Evolutionary conservation across 306 rosid genomes (phyloP), one percentile per base, ranked within the genome.

Genomic region (Carpinus viminea): DNA sequence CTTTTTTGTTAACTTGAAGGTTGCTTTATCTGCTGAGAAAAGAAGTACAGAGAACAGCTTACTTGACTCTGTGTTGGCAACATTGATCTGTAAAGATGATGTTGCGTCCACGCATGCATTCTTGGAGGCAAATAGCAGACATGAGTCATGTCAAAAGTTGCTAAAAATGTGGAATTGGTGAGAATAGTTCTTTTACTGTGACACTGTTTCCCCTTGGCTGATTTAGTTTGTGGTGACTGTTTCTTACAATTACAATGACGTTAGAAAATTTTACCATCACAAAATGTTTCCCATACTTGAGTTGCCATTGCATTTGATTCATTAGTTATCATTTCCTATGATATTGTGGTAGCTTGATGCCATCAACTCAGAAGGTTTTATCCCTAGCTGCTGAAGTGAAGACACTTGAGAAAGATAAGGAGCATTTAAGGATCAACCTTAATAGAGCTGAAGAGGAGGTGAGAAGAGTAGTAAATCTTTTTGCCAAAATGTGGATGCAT

Each of bases 401-500:
- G 84, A 75, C 86, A 17, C 93, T 90, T 59, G 89, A 89, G 86
- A 91, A 88, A 51, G 98, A 89, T 74, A 93, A 91, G 85, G 96
- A 96, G 73, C 90, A 90, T 74, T 83, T 93, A 56, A 88, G 82
- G 84, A 83, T 79, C 68, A 96, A 96, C 87, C 99, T 96, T 79
- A 69, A 65, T 81, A 91, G 81, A 76, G 99, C 99, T 47, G 98
- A 96, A 86, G 98, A 89, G 72, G 98, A 96, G 97, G 99, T 96
- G 79, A 80, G 82, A 73, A 79, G 65, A 76, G 73, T 54, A 21
- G 55, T 73, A 47, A 66, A 54, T 24, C 64, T 74, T 46, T 72
- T 77, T 26, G 9, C 57, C 62, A 41, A 53, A 73, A 62, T 54
- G 72, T 51, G 57, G 12, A 66, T 73, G 28, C 60, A 5, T 71